A percentile compares a stretch with the other conserved stretches of the same genome.
phyloP scores from a whole-genome alignment of 169 alveolate genomes.

The Cryptosporidium sp. region DNA sequence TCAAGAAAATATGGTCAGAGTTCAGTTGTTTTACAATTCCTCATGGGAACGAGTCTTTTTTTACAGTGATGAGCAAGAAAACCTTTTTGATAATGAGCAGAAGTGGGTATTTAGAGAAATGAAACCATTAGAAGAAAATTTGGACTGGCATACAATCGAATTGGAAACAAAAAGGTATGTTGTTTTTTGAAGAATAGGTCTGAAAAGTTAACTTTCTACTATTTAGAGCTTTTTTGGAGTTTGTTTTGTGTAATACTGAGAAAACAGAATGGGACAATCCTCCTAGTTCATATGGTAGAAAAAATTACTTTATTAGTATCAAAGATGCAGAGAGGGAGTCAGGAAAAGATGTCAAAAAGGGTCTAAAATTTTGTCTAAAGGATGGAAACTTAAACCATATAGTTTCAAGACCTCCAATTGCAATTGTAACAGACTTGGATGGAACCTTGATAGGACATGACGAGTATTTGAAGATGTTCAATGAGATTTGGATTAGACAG shows the following conservation, averaged over 20 bases:
- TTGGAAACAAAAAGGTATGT: constrained; percentile 39
- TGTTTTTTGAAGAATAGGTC: neutral
- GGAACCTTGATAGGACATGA: constrained; percentile 78
- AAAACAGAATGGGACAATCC: constrained; percentile 74
- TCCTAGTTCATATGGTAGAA: constrained; percentile 15
- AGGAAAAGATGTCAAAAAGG: neutral
- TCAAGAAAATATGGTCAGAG: constrained; percentile 22
- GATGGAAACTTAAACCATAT: constrained; percentile 23
- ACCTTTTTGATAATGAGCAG: neutral
- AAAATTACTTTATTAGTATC: constrained; percentile 21
- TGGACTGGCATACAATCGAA: constrained; percentile 36
- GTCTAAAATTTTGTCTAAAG: constrained; percentile 19
- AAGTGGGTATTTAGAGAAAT: constrained; percentile 34
- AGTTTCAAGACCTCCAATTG: constrained; percentile 27
- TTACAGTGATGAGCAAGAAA: constrained; percentile 25
- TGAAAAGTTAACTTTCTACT: neutral
- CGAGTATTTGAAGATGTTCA: constrained; percentile 57
- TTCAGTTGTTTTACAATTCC: constrained; percentile 48
- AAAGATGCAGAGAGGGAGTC: neutral
- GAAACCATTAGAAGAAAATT: neutral
- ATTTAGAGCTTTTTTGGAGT: constrained; percentile 42
- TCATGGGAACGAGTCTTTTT: constrained; percentile 32
- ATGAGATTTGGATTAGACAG: constrained; percentile 73
- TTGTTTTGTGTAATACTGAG: constrained; percentile 26
- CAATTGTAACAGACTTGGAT: constrained; percentile 77